These are phyloP conservation scores for Boeremia exigua DNA, from an alignment of 2,329 filamentous ascomycete species.

Conservation along the genomic window DNA sequence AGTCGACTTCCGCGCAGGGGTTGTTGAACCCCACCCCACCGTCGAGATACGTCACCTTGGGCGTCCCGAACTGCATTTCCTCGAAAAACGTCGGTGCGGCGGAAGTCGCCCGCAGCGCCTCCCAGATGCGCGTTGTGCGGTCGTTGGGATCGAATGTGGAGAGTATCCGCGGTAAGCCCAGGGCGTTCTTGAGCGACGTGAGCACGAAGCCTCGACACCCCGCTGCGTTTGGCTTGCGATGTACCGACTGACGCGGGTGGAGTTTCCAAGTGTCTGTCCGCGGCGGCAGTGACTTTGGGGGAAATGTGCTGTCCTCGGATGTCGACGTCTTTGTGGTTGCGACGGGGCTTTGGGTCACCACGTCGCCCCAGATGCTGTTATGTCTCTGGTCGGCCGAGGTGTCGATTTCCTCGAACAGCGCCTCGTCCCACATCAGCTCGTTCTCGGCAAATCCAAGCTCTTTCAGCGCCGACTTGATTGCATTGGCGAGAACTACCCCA, in stretches of 20 bases:
- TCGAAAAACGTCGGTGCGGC: constrained; percentile 60
- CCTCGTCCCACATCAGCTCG: constrained; percentile 51
- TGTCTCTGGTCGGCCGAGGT: constrained; percentile 29
- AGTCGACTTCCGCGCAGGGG: constrained; percentile 58
- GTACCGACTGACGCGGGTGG: constrained; percentile 42
- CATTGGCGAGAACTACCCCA: constrained; percentile 43
- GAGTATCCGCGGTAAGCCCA: constrained; percentile 46
- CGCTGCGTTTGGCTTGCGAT: constrained; percentile 38
- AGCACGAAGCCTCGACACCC: constrained; percentile 49
- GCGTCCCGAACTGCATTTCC: constrained; percentile 57
- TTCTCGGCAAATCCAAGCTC: constrained; percentile 43
- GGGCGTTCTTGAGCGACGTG: constrained; percentile 48
- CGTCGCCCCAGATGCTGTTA: constrained; percentile 47
- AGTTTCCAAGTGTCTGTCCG: constrained; percentile 44
- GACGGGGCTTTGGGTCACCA: constrained; percentile 37
- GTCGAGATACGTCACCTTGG: constrained; percentile 57
- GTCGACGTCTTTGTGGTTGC: constrained; percentile 20
- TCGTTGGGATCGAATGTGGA: constrained; percentile 50
- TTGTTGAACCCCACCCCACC: constrained; percentile 60
- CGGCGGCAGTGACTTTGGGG: constrained; percentile 12
- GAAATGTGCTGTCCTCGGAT: constrained; percentile 23
- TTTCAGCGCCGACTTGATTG: constrained; percentile 44
- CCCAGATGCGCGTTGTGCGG: constrained; percentile 52
- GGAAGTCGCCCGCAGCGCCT: constrained; percentile 59
- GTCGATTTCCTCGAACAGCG: constrained; percentile 46